These are phyloP conservation scores for Bipolaris gigantea DNA, from an alignment of 2,329 filamentous ascomycete species.

Conservation along the genomic window DNA sequence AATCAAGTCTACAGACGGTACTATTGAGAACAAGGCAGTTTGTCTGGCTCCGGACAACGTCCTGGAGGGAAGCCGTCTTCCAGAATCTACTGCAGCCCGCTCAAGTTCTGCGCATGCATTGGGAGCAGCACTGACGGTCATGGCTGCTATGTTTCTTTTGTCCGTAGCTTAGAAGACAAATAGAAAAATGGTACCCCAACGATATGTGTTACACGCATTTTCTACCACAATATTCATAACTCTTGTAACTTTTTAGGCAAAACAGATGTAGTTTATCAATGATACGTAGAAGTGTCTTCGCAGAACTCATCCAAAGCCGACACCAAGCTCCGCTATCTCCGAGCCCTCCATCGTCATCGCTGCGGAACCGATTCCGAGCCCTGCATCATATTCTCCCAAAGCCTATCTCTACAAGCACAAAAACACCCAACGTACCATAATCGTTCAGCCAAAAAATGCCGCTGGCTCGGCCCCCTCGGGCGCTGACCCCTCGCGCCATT, in stretches of 20 bases:
- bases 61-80: background rate
- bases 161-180: no score
- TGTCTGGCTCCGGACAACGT: background rate
- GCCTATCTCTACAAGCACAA: background rate
- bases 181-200: no score
- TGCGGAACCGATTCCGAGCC: slow-evolving; percentile 8
- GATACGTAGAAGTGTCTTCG: no score
- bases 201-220: no score
- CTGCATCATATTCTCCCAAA: slow-evolving; percentile 1
- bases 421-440: background rate
- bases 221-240: no score
- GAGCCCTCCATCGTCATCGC: slow-evolving; percentile 1
- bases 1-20: background rate
- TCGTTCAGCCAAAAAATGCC: slow-evolving; percentile 1
- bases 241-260: no score
- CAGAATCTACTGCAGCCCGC: background rate
- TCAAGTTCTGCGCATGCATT: no score
- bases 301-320: background rate
- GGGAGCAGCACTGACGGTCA: no score
- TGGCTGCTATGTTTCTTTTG: no score
- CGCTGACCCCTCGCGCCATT: background rate
- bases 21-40: background rate
- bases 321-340: background rate
- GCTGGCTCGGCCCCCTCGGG: slow-evolving; percentile 1
- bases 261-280: no score